Percentiles rank a stretch among this genome's conserved stretches.
Evolutionary conservation across 768 basidiomycete species (phyloP).

Genomic region (Polyporus arcularius): DNA sequence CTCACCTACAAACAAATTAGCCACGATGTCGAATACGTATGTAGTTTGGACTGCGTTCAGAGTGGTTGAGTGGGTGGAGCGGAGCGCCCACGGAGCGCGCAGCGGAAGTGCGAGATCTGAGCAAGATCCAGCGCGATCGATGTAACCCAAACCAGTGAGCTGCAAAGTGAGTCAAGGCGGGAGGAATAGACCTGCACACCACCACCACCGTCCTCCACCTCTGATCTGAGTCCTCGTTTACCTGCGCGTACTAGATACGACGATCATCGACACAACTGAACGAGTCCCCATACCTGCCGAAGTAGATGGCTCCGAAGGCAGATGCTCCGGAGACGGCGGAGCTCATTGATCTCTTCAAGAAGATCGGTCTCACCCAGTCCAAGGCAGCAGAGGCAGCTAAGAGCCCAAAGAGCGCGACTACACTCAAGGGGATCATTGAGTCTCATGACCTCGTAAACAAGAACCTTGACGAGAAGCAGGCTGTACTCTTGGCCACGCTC

Average conservation of each 20-base stretch:
- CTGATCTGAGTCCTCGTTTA: not conserved
- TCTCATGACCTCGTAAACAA: conserved; percentile 48
- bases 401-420: conserved; percentile 70
- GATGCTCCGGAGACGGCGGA: conserved; percentile 37
- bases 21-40: not conserved
- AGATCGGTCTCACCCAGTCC: conserved; percentile 71
- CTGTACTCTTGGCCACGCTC: conserved; percentile 66
- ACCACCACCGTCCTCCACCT: not conserved
- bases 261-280: no score
- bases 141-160: not conserved
- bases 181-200: not conserved
- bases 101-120: not conserved
- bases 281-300: not conserved
- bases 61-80: not conserved
- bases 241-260: not conserved
- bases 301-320: conserved; percentile 26
- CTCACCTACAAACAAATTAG: not conserved
- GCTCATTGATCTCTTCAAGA: conserved; percentile 62
- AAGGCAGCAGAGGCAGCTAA: conserved; percentile 85
- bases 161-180: not conserved
- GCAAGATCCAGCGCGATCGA: conserved; percentile 1
- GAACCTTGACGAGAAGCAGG: conserved; percentile 74
- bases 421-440: conserved; percentile 71
- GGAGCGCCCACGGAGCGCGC: conserved; percentile 1
- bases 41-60: not conserved